A percentile compares a stretch with the other conserved stretches of the same genome.
Conservation (phyloP, 345 rosid genomes). For the Populus nigra region DNA sequence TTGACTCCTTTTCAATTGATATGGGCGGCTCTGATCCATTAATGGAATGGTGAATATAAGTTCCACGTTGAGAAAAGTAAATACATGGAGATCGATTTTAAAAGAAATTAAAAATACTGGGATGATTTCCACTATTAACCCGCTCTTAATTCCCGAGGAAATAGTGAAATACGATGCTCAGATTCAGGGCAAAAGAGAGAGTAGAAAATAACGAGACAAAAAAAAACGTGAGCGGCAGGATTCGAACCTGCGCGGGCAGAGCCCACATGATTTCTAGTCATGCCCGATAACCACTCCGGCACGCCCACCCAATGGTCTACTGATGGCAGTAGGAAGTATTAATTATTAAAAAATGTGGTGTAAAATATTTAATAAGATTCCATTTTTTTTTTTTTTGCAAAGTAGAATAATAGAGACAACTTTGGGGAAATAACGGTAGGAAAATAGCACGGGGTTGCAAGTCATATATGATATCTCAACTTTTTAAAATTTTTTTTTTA, state of each 20-base stretch:
- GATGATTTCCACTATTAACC: background rate
- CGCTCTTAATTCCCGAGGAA: background rate
- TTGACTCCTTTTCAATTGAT: background rate
- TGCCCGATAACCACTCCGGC: conserved; percentile 99
- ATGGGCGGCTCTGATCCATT: background rate
- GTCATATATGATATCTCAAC: too few species aligned
- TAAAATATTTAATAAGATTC: background rate
- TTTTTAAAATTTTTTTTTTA: too few species aligned
- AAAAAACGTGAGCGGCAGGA: conserved; percentile 58
- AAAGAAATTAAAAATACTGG: background rate
- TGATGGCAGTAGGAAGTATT: fast-evolving
- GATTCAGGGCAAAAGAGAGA: too few species aligned
- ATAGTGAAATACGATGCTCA: background rate
- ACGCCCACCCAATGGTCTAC: conserved; percentile 38
- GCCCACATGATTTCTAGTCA: conserved; percentile 98
- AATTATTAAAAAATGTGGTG: fast-evolving
- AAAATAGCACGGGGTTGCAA: too few species aligned
- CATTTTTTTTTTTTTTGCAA: too few species aligned
- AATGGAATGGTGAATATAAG: background rate
- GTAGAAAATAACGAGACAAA: background rate
- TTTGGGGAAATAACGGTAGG: too few species aligned
- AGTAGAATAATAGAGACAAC: too few species aligned
- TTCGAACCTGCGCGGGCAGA: conserved; percentile 86
- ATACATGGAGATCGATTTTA: background rate
- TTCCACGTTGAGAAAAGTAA: background rate